Base-by-base conservation (phyloP, 1,284 basidiomycete species). In the Ceratobasidium sp. region DNA sequence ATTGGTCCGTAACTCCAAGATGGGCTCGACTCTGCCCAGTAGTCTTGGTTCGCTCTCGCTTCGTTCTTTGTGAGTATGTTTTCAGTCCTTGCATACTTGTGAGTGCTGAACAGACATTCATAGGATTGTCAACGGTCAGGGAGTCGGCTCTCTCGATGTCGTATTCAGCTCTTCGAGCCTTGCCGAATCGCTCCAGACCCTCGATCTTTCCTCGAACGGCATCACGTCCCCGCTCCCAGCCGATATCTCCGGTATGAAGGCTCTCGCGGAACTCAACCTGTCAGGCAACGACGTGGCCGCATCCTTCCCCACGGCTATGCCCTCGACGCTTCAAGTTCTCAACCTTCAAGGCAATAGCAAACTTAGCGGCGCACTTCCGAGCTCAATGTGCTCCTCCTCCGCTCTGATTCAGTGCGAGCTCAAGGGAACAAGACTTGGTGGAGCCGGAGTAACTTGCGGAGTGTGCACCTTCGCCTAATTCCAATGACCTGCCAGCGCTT, bases 1-100 rank as follows among this genome's bases (percentile, higher is more conserved):
- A 6, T 75, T 85, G 22, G 77, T 82, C 31, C 78, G 79, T 73
- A 85, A 85, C 73, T 72, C 76, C n/a, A 74, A 81, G 47, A 80
- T 85, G 78, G 80, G 79, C n/a, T 72, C 75, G n/a, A 69, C 75
- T 4, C 74, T 85, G 50, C 82, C 84, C 1, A 77, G 75, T 7
- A 80, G 77, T 42, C 32, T 83, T 7, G 52, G 64, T 73, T 77
- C n/a, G 68, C 71, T 57, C 74, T 82, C 13, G 72, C 77, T 1
- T 73, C 84, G 31, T 69, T 80, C 77, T 65, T 58, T 85, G 84
- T 84, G 73, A 73, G 82, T 77, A n/a, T 25, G 20, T 65, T 29
- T 13, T 55, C 40, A 50, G 7, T 45, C 25, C 7, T 65, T 50
- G 10, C 64, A 50, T 64, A 20, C 58, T 27, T 2, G 25, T 22